Evolutionary conservation across 2,329 filamentous ascomycete genomes (phyloP), one percentile per base, ranked within the genome.

Genomic region (Macrophomina tecta): DNA sequence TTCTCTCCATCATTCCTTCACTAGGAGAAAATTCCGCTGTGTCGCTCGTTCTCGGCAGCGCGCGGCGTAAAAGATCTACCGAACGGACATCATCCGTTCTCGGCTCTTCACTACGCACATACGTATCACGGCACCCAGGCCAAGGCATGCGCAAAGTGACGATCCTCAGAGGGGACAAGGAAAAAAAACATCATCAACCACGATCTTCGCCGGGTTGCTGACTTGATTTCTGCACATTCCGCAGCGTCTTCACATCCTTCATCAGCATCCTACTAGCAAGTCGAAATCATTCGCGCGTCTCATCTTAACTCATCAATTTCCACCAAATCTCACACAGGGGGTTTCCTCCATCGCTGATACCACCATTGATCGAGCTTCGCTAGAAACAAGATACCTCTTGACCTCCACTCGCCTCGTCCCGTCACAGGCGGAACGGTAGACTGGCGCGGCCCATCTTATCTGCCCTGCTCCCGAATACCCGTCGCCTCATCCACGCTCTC

Each of bases 261-360:
- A 48, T 51, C 58, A 28, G 45, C 30, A 5, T 16, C 14, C 30
- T 16, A 5, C 12, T 46, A 9, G 30, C 34, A 32, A 6, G 9
- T 28, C 23, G 23, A 23, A 23, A 23, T 48, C n/a, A 28, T 49
- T 36, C 5, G 32, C 23, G 16, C n/a, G 58, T 62, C 58, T 62
- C 58, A 62, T 62, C 42, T 62, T 38, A 16, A 49, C 30, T 49
- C 23, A 23, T 49, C 34, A 38, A 45, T 46, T 61, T 46, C 23
- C 40, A 61, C 34, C 56, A 61, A 34, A 36, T 8, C 40, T 14
- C 23, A 23, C 18, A n/a, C 42, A 36, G 18, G 38, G 28, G 23
- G 23, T 23, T 23, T 23, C 23, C 23, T 49, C 18, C 32, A 58
- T 32, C 32, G 45, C n/a, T 36, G 45, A 62, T 49, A 23, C 12